These are phyloP conservation scores for Fusarium sp. DNA, from an alignment of 2,329 filamentous ascomycete species.

Conservation along the genomic window DNA sequence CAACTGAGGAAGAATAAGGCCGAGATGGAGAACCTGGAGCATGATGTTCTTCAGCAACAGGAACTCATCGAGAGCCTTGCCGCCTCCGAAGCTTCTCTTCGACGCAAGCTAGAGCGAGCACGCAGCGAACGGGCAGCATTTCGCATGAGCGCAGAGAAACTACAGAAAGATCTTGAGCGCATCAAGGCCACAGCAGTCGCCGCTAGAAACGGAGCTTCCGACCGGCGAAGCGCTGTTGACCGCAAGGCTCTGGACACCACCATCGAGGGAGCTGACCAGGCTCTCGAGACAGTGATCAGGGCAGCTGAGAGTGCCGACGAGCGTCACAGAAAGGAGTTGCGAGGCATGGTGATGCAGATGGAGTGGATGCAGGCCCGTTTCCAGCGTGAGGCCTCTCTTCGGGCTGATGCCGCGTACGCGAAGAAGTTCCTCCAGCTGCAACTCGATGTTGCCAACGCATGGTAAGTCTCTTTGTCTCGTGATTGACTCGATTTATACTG, in stretches of 20 bases:
- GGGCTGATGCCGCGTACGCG: constrained; percentile 83
- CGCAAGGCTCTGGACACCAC: constrained; percentile 44
- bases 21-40: constrained; percentile 75
- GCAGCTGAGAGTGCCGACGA: constrained; percentile 71
- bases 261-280: constrained; percentile 57
- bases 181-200: constrained; percentile 55
- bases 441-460: constrained; percentile 86
- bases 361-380: constrained; percentile 87
- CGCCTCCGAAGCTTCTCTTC: constrained; percentile 68
- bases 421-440: constrained; percentile 86
- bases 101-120: constrained; percentile 74
- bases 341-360: constrained; percentile 88
- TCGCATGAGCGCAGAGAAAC: constrained; percentile 64
- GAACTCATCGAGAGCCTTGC: constrained; percentile 68
- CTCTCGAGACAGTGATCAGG: constrained; percentile 68
- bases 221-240: constrained; percentile 20
- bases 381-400: constrained; percentile 81
- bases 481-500: constrained; percentile 4
- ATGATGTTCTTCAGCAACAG: constrained; percentile 76
- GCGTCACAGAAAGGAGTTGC: constrained; percentile 78
- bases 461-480: constrained; percentile 70
- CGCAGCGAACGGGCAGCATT: constrained; percentile 72
- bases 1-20: constrained; percentile 72
- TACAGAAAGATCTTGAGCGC: constrained; percentile 61
- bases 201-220: constrained; percentile 29